Conservation (phyloP, 148 eudicot genomes). For the Fallopia convolvulus region DNA sequence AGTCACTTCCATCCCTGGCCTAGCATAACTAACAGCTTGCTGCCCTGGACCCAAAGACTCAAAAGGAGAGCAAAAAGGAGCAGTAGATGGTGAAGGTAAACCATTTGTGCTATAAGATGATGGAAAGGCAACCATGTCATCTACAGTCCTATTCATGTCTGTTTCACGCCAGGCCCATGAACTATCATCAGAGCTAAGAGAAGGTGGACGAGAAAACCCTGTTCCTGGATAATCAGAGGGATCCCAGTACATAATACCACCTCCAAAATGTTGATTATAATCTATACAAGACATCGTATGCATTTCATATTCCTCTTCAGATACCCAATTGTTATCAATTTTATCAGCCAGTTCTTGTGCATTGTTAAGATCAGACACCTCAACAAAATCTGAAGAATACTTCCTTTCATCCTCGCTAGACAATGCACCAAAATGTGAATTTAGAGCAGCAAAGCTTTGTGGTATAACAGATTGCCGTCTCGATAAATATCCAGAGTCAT, state of each 20-base stretch:
- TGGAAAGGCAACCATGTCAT: conserved; percentile 98
- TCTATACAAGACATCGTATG: conserved; percentile 70
- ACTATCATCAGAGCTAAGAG: conserved; percentile 97
- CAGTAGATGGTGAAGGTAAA: conserved; percentile 80
- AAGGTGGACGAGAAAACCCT: conserved; percentile 90
- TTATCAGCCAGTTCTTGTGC: conserved; percentile 66
- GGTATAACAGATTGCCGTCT: conserved; percentile 61
- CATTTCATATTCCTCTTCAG: conserved; percentile 87
- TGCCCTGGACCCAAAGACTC: conserved; percentile 67
- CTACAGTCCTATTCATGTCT: conserved; percentile 86
- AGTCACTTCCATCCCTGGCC: conserved; percentile 64
- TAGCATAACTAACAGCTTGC: conserved; percentile 73
- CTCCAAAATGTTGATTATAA: conserved; percentile 90
- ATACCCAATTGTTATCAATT: conserved; percentile 80
- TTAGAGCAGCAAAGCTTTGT: conserved; percentile 43
- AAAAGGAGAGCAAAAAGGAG: conserved; percentile 89
- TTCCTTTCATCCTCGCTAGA: conserved; percentile 62
- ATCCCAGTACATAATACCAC: conserved; percentile 96
- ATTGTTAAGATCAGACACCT: conserved; percentile 43
- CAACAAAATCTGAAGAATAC: conserved; percentile 48
- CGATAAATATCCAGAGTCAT: conserved; percentile 58
- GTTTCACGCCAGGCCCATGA: conserved; percentile 98
- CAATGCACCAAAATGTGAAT: conserved; percentile 31
- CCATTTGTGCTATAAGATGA: conserved; percentile 92
- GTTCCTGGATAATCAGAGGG: conserved; percentile 85